Evolutionary conservation across 495 filamentous ascomycete genomes (phyloP).

Genomic region (Darksidea phi): DNA sequence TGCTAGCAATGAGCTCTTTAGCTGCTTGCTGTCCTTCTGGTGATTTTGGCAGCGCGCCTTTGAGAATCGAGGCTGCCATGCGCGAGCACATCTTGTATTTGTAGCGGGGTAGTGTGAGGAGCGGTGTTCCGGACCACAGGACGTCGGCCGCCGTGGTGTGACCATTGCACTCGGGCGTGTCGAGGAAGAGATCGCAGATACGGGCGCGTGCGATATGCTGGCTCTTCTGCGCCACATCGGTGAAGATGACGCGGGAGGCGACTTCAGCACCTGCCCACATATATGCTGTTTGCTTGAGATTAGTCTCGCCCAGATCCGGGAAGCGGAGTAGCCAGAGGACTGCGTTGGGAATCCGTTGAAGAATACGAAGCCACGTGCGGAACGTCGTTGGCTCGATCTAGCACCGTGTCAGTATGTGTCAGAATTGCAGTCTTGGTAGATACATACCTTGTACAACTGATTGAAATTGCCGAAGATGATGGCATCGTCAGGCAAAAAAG

Average conservation of each 20-base stretch:
- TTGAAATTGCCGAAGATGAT: constrained; percentile 99
- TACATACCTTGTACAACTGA: constrained; percentile 96
- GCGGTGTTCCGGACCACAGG: constrained; percentile 90
- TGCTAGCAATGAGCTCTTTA: constrained; percentile 69
- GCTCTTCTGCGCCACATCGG: constrained; percentile 93
- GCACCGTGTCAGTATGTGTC: neutral
- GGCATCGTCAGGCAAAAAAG: constrained; percentile 73
- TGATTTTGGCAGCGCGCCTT: constrained; percentile 75
- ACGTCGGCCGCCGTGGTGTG: constrained; percentile 98
- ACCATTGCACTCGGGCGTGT: constrained; percentile 97
- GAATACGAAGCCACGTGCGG: constrained; percentile 92
- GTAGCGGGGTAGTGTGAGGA: constrained; percentile 92
- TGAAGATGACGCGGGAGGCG: constrained; percentile 91
- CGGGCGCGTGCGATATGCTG: constrained; percentile 91
- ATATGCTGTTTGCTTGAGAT: constrained; percentile 75
- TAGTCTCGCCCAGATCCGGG: constrained; percentile 85
- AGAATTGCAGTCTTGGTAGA: neutral
- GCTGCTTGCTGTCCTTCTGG: constrained; percentile 63
- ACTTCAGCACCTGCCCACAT: constrained; percentile 84
- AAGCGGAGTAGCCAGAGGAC: constrained; percentile 96
- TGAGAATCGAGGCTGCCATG: constrained; percentile 93
- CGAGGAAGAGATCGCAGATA: constrained; percentile 90
- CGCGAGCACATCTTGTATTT: constrained; percentile 98
- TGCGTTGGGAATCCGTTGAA: constrained; percentile 80
- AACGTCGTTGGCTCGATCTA: constrained; percentile 98